Evolutionary conservation across 2,329 filamentous ascomycete genomes (phyloP).

Genomic region (Fusarium sp.): DNA sequence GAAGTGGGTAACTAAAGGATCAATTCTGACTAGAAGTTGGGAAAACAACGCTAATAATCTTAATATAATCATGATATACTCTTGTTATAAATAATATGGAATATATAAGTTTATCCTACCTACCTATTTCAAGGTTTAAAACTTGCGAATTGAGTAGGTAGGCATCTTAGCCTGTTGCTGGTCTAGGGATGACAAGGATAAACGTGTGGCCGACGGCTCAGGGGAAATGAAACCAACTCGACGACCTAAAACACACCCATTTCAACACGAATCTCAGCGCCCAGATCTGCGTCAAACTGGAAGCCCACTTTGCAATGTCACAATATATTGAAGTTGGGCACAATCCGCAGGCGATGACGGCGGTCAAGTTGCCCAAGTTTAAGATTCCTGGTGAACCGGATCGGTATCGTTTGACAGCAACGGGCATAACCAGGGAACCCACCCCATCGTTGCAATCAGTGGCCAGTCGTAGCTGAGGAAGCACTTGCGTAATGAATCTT

Average conservation of each 20-base stretch:
- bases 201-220: not conserved
- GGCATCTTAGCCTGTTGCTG: not conserved
- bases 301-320: not conserved
- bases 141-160: not conserved
- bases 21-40: too few species aligned
- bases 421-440: not conserved
- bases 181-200: not conserved
- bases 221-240: not conserved
- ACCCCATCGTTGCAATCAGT: not conserved
- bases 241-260: not conserved
- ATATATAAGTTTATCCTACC: too few species aligned
- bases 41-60: too few species aligned
- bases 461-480: not conserved
- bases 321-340: not conserved
- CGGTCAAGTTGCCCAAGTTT: not conserved
- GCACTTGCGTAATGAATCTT: not conserved
- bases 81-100: too few species aligned
- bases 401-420: not conserved
- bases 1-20: too few species aligned
- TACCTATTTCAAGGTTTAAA: too few species aligned
- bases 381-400: not conserved
- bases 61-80: too few species aligned
- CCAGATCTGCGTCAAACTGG: not conserved
- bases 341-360: not conserved
- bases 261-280: not conserved